Evolutionary conservation across 108 stramenopile species (phyloP), one percentile per base, ranked within the genome.

Genomic region (Cyclostephanos invisitatus): DNA sequence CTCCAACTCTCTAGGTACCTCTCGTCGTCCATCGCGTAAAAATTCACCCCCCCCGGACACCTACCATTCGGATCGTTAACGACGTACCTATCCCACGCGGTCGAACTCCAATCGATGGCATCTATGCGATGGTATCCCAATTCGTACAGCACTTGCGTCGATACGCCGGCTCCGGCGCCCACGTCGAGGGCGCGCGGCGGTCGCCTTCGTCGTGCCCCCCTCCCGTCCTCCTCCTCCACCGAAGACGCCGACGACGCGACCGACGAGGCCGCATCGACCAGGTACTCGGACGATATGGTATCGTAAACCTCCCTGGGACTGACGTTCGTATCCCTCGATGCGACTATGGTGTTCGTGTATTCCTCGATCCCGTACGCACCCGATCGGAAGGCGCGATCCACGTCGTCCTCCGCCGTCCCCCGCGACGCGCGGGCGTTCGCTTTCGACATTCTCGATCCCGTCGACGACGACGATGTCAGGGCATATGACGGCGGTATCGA

Each of bases 271-370:
- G 74, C 67, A 20, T 38, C 46, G 22, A 40, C 44, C 8, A 84
- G 42, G 36, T 76, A 80, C 7, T 62, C 57, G 1, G 86, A 83
- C 42, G 62, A 37, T 22, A 92, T 79, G 8, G 84, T 83, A 61
- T 91, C 90, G 65, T 95, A 95, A 2, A 90, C 94, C 74, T 95
- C 94, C 32, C 75, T 68, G 10, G 94, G 94, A 47, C 88, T 89
- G 37, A 95, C 85, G 62, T 95, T 95, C 7, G 94, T 95, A 64
- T 95, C 94, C 47, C 90, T 68, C 1, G 87, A 88, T 10, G 94
- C 94, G 6, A 84, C 74, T 32, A 92, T 91, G 29, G 86, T 86
- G 63, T 91, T 95, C 10, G 91, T 89, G 28, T 88, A 86, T 62
- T 95, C 91, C 63, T 78, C 73, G 55, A 49, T 37, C 27, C 65